These are phyloP conservation scores for Panicum miliaceum DNA, from an alignment of 176 grass and related monocot genomes.

Conservation along the genomic window DNA sequence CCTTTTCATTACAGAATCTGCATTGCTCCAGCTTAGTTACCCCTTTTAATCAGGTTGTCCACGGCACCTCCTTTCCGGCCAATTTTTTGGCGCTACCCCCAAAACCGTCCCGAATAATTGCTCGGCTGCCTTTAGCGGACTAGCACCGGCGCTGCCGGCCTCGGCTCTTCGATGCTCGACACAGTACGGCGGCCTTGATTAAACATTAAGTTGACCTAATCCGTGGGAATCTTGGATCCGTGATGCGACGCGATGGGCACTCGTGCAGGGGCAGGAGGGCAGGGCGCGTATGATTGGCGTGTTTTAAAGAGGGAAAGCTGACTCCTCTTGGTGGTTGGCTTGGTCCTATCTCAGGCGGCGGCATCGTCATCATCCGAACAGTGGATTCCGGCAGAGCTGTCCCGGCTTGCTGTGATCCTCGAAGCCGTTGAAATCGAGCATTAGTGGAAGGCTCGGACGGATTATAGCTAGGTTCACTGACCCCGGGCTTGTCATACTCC, in stretches of 20 bases:
- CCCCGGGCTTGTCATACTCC: too few species aligned
- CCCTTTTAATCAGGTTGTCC: too few species aligned
- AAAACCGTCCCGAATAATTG: constrained; percentile 11
- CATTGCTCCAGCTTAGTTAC: too few species aligned
- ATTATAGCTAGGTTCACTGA: too few species aligned
- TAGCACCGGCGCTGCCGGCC: too few species aligned
- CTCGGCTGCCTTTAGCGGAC: background rate
- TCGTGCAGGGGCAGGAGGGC: background rate
- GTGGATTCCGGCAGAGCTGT: background rate
- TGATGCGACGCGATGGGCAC: background rate
- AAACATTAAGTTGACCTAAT: background rate
- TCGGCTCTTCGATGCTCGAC: background rate
- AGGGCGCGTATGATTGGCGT: background rate
- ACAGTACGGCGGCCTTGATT: background rate
- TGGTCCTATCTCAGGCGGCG: constrained; percentile 2
- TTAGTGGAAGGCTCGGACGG: background rate
- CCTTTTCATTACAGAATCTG: too few species aligned
- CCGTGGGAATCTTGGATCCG: background rate
- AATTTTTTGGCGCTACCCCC: background rate
- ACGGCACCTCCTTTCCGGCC: background rate
- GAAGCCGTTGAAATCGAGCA: background rate
- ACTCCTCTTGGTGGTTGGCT: background rate
- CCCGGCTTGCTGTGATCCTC: background rate
- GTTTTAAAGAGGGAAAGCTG: background rate
- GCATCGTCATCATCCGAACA: background rate